Percentiles rank a stretch among this genome's conserved stretches.
phyloP scores from a whole-genome alignment of 2,329 filamentous ascomycete genomes.

The Clarireedia hainanense region DNA sequence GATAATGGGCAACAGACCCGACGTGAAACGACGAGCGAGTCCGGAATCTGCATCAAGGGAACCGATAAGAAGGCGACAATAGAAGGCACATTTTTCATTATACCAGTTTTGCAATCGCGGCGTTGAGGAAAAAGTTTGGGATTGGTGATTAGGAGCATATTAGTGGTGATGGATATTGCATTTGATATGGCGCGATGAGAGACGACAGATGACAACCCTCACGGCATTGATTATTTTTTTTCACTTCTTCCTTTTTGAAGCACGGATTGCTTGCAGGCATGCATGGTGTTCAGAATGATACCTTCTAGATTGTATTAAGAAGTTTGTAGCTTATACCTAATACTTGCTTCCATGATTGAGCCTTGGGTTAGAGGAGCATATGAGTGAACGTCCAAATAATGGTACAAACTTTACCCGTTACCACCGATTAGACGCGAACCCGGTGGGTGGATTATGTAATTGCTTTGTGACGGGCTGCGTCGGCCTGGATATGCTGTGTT shows the following conservation, averaged over 20 bases:
- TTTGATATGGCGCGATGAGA: conserved; percentile 5
- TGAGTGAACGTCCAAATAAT: no score
- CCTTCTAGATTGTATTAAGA: conserved; percentile 23
- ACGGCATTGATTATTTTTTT: background rate
- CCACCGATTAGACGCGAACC: no score
- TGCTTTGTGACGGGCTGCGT: no score
- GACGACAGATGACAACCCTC: background rate
- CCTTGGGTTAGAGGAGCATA: no score
- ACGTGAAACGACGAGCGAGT: conserved; percentile 47
- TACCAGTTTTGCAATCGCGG: background rate
- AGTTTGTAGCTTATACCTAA: conserved; percentile 2
- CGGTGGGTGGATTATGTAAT: no score
- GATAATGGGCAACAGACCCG: conserved; percentile 19
- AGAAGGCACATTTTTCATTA: conserved; percentile 8
- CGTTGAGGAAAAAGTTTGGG: background rate
- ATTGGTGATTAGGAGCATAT: conserved; percentile 1
- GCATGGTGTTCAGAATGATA: conserved; percentile 12
- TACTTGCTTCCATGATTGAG: background rate
- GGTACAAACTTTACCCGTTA: no score
- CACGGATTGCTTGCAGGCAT: conserved; percentile 10
- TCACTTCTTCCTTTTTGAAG: conserved; percentile 9
- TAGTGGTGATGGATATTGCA: conserved; percentile 3
- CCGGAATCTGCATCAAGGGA: conserved; percentile 40
- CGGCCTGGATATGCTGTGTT: no score
- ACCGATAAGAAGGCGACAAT: conserved; percentile 37